Percentiles rank a stretch among this genome's conserved stretches.
Conservation (phyloP, 2,329 filamentous ascomycete genomes). For the Sporothrix euskadiensis region DNA sequence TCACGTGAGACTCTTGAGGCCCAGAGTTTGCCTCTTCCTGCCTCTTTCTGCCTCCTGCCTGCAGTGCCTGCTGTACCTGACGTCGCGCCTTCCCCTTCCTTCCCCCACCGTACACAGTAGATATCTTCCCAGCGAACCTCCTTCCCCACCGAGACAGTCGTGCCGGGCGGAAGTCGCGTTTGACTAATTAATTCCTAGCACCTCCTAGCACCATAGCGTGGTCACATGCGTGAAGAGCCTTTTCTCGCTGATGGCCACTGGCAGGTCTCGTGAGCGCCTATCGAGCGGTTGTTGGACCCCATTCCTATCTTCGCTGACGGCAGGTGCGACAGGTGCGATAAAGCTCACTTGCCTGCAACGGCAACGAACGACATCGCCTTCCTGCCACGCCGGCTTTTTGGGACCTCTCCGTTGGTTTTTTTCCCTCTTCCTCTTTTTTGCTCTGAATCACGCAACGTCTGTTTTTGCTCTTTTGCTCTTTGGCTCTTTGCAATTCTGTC, state of each 20-base stretch:
- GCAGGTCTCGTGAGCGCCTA: constrained; percentile 34
- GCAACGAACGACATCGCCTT: constrained; percentile 19
- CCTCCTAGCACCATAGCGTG: constrained; percentile 22
- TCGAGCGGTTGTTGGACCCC: constrained; percentile 23
- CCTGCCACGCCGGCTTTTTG: constrained; percentile 7
- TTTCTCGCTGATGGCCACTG: constrained; percentile 16
- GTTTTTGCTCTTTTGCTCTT: background rate
- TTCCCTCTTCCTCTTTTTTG: background rate
- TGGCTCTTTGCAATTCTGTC: background rate
- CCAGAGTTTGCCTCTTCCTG: background rate
- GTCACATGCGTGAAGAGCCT: constrained; percentile 36
- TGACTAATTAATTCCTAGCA: constrained; percentile 21
- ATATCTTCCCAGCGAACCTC: constrained; percentile 15
- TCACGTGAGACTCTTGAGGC: background rate
- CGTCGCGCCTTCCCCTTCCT: constrained; percentile 9
- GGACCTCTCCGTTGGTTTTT: background rate
- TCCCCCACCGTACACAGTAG: constrained; percentile 22
- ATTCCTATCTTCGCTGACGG: constrained; percentile 13
- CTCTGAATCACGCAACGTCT: background rate
- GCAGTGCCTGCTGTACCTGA: background rate
- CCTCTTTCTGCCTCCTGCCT: background rate
- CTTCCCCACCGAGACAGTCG: constrained; percentile 26
- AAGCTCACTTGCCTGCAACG: constrained; percentile 16
- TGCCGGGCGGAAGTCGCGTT: constrained; percentile 25
- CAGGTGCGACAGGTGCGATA: constrained; percentile 24